Conservation (phyloP, 2,329 filamentous ascomycete species). For the Aphanoascus verrucosus region DNA sequence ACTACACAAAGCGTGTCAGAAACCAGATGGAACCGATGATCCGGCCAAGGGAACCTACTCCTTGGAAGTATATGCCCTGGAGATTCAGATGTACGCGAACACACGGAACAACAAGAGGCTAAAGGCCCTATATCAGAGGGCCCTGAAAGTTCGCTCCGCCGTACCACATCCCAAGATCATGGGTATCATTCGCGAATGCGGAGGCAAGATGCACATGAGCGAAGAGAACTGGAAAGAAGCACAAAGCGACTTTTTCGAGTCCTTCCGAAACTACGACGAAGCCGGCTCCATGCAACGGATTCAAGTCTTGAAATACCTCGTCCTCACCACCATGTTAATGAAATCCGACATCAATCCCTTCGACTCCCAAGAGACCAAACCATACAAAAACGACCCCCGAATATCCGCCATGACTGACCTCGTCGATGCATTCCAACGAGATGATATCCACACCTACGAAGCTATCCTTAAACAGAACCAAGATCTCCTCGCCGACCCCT, state of each 20-base stretch:
- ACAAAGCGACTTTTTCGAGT: conserved; percentile 96
- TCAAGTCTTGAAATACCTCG: conserved; percentile 92
- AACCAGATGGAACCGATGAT: conserved; percentile 68
- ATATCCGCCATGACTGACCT: conserved; percentile 96
- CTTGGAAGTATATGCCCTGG: conserved; percentile 87
- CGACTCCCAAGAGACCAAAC: conserved; percentile 96
- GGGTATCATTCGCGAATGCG: conserved; percentile 97
- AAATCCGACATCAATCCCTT: conserved; percentile 98
- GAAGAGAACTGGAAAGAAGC: conserved; percentile 99
- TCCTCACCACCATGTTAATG: conserved; percentile 96
- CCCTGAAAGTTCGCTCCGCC: conserved; percentile 85
- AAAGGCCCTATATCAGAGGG: conserved; percentile 83
- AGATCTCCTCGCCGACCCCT: conserved; percentile 80
- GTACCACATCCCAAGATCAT: conserved; percentile 98
- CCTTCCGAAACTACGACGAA: conserved; percentile 97
- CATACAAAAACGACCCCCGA: conserved; percentile 88
- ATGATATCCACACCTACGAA: conserved; percentile 88
- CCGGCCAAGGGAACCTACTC: conserved; percentile 93
- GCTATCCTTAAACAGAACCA: conserved; percentile 75
- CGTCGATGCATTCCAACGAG: conserved; percentile 89
- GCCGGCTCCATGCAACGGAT: conserved; percentile 92
- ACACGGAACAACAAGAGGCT: conserved; percentile 95
- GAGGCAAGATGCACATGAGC: conserved; percentile 99
- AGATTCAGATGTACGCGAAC: conserved; percentile 98
- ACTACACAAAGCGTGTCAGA: conserved; percentile 79